Conservation (phyloP, 2,329 filamentous ascomycete species). For the Neofusicoccum laricinum region DNA sequence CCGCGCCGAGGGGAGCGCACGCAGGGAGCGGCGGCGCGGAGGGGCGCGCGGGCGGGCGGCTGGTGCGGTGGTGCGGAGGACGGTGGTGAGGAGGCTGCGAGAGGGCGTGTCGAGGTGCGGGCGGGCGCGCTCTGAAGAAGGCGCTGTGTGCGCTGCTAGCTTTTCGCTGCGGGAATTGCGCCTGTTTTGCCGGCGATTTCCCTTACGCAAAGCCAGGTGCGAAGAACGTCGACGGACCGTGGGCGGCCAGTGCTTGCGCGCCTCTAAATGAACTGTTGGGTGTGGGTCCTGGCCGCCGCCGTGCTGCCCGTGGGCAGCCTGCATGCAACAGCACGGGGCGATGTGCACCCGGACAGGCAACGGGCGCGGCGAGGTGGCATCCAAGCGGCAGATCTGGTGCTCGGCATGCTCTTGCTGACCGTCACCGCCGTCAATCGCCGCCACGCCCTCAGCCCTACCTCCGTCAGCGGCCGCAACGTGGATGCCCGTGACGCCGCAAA, state of each 20-base stretch:
- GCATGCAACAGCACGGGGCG: slow-evolving; percentile 6
- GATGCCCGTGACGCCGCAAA: background rate
- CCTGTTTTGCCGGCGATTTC: slow-evolving; percentile 12
- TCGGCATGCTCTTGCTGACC: background rate
- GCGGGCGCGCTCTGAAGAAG: slow-evolving; percentile 5
- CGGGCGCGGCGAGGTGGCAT: background rate
- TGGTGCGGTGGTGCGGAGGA: background rate
- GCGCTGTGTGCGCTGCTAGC: slow-evolving; percentile 5
- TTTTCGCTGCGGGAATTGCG: slow-evolving; percentile 16
- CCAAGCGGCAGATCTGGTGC: background rate
- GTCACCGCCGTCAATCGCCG: slow-evolving; percentile 2
- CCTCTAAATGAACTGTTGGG: slow-evolving; percentile 9
- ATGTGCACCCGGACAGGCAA: background rate
- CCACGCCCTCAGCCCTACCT: slow-evolving; percentile 6
- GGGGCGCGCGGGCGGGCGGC: slow-evolving; percentile 7
- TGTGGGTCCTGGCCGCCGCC: background rate
- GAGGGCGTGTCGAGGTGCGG: background rate
- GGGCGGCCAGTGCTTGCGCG: slow-evolving; percentile 2
- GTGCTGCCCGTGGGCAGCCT: background rate
- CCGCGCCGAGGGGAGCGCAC: background rate
- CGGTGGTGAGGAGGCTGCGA: background rate
- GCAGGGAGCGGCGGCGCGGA: slow-evolving; percentile 12
- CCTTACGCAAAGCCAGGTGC: background rate
- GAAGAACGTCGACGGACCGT: background rate
- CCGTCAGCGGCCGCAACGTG: slow-evolving; percentile 8